Conservation (phyloP, 208 protist genomes). For the Lotmaria passim region DNA sequence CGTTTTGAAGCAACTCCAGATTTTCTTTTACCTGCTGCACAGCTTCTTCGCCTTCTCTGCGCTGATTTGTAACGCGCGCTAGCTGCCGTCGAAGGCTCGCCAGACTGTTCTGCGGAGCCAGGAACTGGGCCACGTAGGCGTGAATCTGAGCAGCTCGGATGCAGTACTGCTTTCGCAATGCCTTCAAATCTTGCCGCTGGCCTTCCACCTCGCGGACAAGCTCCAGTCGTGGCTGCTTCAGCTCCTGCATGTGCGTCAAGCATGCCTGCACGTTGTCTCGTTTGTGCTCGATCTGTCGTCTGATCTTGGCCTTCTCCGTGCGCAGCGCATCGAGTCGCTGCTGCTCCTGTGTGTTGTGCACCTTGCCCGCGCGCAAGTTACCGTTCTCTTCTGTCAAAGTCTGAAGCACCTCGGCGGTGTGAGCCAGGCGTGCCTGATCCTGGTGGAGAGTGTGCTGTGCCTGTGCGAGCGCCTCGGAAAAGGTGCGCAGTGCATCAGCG, state of each 20-base stretch:
- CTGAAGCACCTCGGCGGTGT: constrained; percentile 19
- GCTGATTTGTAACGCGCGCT: constrained; percentile 6
- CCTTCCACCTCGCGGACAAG: constrained; percentile 10
- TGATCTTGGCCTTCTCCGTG: constrained; percentile 41
- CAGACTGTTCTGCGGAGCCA: constrained; percentile 21
- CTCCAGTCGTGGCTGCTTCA: constrained; percentile 31
- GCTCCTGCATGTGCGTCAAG: constrained; percentile 29
- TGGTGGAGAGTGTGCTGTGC: constrained; percentile 43
- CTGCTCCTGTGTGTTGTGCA: constrained; percentile 30
- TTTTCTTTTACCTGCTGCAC: not conserved
- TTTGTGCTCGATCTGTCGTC: constrained; percentile 24
- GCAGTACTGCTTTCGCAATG: constrained; percentile 26
- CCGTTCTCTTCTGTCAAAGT: constrained; percentile 24
- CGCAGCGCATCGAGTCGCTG: constrained; percentile 43
- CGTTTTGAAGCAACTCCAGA: constrained; percentile 3
- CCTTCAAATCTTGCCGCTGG: constrained; percentile 16
- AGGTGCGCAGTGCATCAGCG: constrained; percentile 46
- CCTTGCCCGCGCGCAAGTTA: constrained; percentile 5
- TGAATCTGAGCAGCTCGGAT: constrained; percentile 23
- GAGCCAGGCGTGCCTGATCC: constrained; percentile 37
- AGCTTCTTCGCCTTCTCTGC: not conserved
- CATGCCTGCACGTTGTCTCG: constrained; percentile 17
- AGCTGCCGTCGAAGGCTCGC: constrained; percentile 16
- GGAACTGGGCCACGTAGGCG: constrained; percentile 22
- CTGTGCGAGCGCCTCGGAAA: constrained; percentile 42